Conservation (phyloP, 2,329 filamentous ascomycete species). For the Verticillium klebahnii region DNA sequence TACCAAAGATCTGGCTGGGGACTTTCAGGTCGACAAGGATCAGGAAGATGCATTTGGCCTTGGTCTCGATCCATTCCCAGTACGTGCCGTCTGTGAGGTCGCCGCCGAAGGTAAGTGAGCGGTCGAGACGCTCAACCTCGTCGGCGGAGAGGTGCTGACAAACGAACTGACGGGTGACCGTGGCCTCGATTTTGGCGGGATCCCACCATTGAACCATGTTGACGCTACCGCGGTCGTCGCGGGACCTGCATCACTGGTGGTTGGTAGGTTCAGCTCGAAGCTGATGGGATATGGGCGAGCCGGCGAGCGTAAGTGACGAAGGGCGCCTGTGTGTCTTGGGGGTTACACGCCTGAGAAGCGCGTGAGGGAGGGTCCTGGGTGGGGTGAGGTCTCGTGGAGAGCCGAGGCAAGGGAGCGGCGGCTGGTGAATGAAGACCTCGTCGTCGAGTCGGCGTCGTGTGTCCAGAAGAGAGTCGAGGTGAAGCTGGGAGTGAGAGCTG, state of each 20-base stretch:
- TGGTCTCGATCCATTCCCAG: slow-evolving; percentile 70
- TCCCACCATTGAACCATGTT: slow-evolving; percentile 58
- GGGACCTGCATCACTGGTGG: slow-evolving; percentile 2
- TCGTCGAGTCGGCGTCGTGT: neutral
- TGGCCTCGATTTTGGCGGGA: slow-evolving; percentile 61
- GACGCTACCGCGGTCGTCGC: slow-evolving; percentile 2
- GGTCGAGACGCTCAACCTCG: slow-evolving; percentile 58
- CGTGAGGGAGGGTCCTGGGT: neutral
- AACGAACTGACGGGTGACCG: slow-evolving; percentile 65
- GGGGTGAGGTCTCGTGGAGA: neutral
- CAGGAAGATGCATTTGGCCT: slow-evolving; percentile 66
- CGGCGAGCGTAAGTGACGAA: slow-evolving; percentile 1
- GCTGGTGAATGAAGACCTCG: neutral
- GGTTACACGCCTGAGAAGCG: neutral
- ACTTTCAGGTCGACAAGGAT: slow-evolving; percentile 66
- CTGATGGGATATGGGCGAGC: neutral
- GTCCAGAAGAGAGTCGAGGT: neutral
- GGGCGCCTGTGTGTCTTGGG: neutral
- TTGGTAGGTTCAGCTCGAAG: neutral
- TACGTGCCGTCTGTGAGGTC: slow-evolving; percentile 69
- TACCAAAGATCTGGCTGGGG: slow-evolving; percentile 68
- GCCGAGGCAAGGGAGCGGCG: neutral
- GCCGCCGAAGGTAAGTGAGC: slow-evolving; percentile 62
- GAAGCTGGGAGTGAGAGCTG: neutral
- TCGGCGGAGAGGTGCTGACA: slow-evolving; percentile 58